Evolutionary conservation across 2,329 filamentous ascomycete species (phyloP).

Genomic region (Fusarium napiforme): DNA sequence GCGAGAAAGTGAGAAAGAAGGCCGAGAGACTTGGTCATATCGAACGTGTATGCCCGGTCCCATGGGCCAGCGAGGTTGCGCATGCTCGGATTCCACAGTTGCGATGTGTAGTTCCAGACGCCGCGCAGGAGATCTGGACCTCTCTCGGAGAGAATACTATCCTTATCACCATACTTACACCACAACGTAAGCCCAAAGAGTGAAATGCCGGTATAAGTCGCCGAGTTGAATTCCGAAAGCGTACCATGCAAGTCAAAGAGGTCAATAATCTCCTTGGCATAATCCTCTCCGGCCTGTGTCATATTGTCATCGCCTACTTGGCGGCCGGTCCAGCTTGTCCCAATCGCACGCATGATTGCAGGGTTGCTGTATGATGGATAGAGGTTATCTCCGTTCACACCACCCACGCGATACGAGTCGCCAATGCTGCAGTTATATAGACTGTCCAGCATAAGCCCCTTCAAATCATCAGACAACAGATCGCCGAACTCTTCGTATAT

Average conservation of each 20-base stretch:
- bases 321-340: constrained; percentile 66
- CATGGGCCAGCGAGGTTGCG: constrained; percentile 70
- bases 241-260: constrained; percentile 66
- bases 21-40: constrained; percentile 65
- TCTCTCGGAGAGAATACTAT: constrained; percentile 57
- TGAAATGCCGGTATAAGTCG: constrained; percentile 70
- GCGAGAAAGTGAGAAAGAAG: constrained; percentile 36
- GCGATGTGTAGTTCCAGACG: constrained; percentile 61
- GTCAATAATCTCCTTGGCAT: constrained; percentile 63
- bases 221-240: constrained; percentile 68
- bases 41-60: constrained; percentile 69
- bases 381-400: constrained; percentile 68
- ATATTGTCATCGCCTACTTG: constrained; percentile 65
- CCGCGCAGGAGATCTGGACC: constrained; percentile 60
- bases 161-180: constrained; percentile 56
- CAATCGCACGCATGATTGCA: constrained; percentile 68
- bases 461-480: background rate
- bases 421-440: constrained; percentile 15
- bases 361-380: constrained; percentile 70
- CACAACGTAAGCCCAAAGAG: constrained; percentile 65
- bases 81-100: constrained; percentile 66
- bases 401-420: constrained; percentile 57
- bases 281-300: constrained; percentile 64
- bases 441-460: constrained; percentile 16
- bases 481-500: constrained; percentile 25